Evolutionary conservation across 192 early-diverging fungal species (phyloP), one percentile per base, ranked within the genome.

Genomic region (Podila clonocystis): DNA sequence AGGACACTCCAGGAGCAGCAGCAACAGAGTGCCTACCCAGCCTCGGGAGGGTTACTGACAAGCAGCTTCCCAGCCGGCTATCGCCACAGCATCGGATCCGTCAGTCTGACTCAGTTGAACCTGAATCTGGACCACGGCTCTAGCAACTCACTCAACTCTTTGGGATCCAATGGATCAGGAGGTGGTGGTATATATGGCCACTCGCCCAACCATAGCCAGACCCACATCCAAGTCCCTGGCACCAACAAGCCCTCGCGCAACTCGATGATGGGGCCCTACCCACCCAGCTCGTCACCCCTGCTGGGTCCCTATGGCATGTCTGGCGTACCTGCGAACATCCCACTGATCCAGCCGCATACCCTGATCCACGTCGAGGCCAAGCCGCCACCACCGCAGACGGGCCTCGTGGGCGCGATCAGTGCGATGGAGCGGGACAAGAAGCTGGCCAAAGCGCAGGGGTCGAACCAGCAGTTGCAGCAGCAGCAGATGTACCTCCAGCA

Each of bases 391-490:
- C 77, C 77, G 4, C 71, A 72, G 20, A 73, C 77, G 22, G 77
- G 77, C 5, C 70, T 80, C 1, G 70, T 80, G 11, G 77, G 77
- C 0, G 68, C 77, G 9, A 80, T 80, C 55, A 58, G 61, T 1
- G 77, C 77, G 0, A 80, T 80, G 77, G 77, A 80, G 49, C 63
- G 77, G 5, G 77, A 80, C 52, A 80, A 73, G 67, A 80, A 73
- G 22, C n/a, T 80, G 13, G 77, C 77, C n/a, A 80, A 80, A 28
- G 62, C 71, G 3, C 65, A 80, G 15, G 77, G 77, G 0, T 72
- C 77, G 0, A 80, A 80, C 62, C 77, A 80, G 24, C 24, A 72
- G 9, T 70, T 72, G 19, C 72, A 59, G 38, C 77, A 80, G 34
- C 75, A 79, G 50, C 75, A 79, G 15, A n/a, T 24, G 20, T 61